Percentiles rank a stretch among this genome's conserved stretches.
Conservation (phyloP, 495 filamentous ascomycete genomes). For the Cairneyella variabilis region DNA sequence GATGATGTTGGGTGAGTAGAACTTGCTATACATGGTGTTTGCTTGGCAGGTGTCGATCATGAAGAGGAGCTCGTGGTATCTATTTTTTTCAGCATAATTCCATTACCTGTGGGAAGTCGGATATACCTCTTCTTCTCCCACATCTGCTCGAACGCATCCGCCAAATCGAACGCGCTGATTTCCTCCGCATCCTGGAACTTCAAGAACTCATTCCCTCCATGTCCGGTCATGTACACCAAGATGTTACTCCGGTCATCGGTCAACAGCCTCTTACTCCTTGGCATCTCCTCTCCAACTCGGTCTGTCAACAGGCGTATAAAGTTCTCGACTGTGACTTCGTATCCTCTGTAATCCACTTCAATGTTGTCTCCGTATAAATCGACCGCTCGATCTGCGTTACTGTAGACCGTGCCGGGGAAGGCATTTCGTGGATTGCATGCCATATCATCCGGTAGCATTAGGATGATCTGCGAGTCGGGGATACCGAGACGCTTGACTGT, state of each 20-base stretch:
- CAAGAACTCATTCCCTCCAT: constrained; percentile 96
- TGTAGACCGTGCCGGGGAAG: constrained; percentile 97
- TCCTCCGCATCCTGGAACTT: constrained; percentile 99
- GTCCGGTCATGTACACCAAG: constrained; percentile 97
- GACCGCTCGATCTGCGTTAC: constrained; percentile 91
- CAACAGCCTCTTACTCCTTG: constrained; percentile 83
- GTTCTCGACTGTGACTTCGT: constrained; percentile 98
- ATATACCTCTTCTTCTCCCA: constrained; percentile 94
- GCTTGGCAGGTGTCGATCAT: constrained; percentile 99
- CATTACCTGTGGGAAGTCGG: not conserved
- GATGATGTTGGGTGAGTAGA: constrained; percentile 96
- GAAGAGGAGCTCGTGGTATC: constrained; percentile 92
- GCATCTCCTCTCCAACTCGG: constrained; percentile 87
- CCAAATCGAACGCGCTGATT: constrained; percentile 92
- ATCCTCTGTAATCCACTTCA: constrained; percentile 96
- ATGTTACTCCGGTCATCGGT: constrained; percentile 96
- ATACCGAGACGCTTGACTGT: constrained; percentile 98
- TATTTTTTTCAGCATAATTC: constrained; percentile 24
- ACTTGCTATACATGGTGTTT: constrained; percentile 97
- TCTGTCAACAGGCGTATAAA: constrained; percentile 96
- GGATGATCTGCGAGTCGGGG: constrained; percentile 97
- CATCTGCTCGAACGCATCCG: constrained; percentile 99
- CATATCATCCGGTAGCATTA: constrained; percentile 99
- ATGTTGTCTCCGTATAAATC: constrained; percentile 99
- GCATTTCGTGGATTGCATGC: constrained; percentile 98